A percentile compares a stretch with the other conserved stretches of the same genome.
Conservation (phyloP, 805 yeast species). For the Candida ortonii region DNA sequence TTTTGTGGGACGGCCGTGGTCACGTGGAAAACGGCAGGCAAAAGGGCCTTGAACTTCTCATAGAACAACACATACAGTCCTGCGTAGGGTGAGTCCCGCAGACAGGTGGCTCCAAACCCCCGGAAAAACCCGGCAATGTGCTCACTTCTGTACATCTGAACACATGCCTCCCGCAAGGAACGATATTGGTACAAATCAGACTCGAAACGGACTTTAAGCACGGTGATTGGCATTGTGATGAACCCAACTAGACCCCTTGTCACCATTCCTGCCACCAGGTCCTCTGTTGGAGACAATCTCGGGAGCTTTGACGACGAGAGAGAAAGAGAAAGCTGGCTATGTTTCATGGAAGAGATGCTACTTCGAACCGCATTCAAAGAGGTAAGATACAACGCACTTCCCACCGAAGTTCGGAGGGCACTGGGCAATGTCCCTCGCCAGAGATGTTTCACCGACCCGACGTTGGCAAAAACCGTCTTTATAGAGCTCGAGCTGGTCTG, state of each 20-base stretch:
- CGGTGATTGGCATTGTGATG: slow-evolving; percentile 91
- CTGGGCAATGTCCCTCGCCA: slow-evolving; percentile 97
- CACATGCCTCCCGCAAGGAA: slow-evolving; percentile 59
- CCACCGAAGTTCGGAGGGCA: slow-evolving; percentile 83
- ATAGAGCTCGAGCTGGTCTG: slow-evolving; percentile 42
- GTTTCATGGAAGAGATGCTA: slow-evolving; percentile 38
- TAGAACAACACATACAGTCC: slow-evolving; percentile 86
- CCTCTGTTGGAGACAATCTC: slow-evolving; percentile 63
- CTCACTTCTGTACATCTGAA: slow-evolving; percentile 49
- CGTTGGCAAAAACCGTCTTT: slow-evolving; percentile 34
- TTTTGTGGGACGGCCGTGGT: slow-evolving; percentile 1
- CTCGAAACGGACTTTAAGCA: slow-evolving; percentile 85
- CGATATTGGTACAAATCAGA: slow-evolving; percentile 71
- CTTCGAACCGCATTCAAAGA: slow-evolving; percentile 62
- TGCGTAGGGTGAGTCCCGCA: slow-evolving; percentile 95
- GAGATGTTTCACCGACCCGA: slow-evolving; percentile 47
- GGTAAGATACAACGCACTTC: slow-evolving; percentile 83
- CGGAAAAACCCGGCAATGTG: slow-evolving; percentile 72
- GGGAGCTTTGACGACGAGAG: slow-evolving; percentile 54
- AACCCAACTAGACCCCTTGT: slow-evolving; percentile 82
- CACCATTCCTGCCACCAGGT: slow-evolving; percentile 71
- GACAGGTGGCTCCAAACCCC: slow-evolving; percentile 83
- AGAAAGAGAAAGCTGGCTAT: slow-evolving; percentile 6
- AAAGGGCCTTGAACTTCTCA: slow-evolving; percentile 62
- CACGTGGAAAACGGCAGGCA: slow-evolving; percentile 43